Conservation (phyloP, 1,284 basidiomycete genomes). For the Schizopora paradoxa region DNA sequence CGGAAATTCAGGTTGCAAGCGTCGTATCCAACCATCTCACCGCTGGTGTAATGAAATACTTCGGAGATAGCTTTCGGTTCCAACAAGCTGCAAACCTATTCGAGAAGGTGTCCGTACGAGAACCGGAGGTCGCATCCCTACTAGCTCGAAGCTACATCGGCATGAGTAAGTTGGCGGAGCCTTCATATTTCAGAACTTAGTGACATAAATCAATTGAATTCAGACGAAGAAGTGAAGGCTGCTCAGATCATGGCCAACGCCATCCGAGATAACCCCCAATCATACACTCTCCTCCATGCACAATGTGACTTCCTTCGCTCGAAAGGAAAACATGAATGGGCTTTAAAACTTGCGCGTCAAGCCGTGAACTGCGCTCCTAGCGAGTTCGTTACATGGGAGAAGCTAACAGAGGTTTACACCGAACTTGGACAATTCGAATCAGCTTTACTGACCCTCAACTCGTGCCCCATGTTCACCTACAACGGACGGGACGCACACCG, state of each 20-base stretch:
- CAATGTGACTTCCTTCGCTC: conserved; percentile 91
- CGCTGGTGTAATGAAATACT: conserved; percentile 94
- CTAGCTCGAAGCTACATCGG: conserved; percentile 91
- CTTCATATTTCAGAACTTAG: conserved; percentile 2
- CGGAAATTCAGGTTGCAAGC: conserved; percentile 97
- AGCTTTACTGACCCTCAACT: conserved; percentile 92
- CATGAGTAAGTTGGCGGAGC: conserved; percentile 74
- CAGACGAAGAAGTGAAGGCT: conserved; percentile 98
- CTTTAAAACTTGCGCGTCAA: conserved; percentile 85
- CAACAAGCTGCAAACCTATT: conserved; percentile 93
- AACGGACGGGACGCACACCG: conserved; percentile 95
- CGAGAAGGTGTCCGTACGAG: conserved; percentile 80
- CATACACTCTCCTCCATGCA: conserved; percentile 89
- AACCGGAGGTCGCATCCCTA: conserved; percentile 88
- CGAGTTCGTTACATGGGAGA: conserved; percentile 99
- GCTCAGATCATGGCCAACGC: conserved; percentile 90
- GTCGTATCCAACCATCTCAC: conserved; percentile 97
- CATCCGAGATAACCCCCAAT: conserved; percentile 82
- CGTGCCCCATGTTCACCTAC: conserved; percentile 99
- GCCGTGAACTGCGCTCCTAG: conserved; percentile 97
- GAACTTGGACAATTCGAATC: conserved; percentile 85
- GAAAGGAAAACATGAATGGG: conserved; percentile 86
- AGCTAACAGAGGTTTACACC: conserved; percentile 92
- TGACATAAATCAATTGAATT: conserved; percentile 8
- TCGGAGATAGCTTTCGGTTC: conserved; percentile 85